Base-by-base conservation (phyloP, 2,329 filamentous ascomycete genomes). In the Bipolaris cookei region DNA sequence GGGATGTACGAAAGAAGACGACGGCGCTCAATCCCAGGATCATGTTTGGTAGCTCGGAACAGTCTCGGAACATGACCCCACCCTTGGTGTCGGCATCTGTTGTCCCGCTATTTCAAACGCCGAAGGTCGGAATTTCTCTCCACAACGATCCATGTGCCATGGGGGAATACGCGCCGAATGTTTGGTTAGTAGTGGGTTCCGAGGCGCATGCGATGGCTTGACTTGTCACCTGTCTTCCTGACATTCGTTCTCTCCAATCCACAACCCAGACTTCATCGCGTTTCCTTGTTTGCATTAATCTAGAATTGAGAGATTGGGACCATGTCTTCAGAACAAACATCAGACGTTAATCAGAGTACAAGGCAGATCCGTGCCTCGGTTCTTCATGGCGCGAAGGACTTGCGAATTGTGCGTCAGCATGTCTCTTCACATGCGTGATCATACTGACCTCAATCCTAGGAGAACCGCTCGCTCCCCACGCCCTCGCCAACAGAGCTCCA, bases 361-460 rank as follows among this genome's bases (percentile, higher is more conserved):
- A 72, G 47, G 63, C 73, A 76, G 70, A 80, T 79, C 69, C 79
- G 72, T 72, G 78, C 72, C 46, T 86, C 76, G n/a, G 84, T 88
- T 53, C 80, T 88, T 8, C 84, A 88, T 65, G 85, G 84, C 50
- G 81, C 84, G 25, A 86, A 85, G 74, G 85, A 88, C 65, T 77
- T 88, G 51, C 79, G 83, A 64, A 78, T 87, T 48, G 85, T 86
- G 78, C 63, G 79, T 62, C 5, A 16, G 16, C 3, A 44, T n/a
- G 39, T 0, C n/a, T 34, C 25, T 39, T 44, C 18, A 5, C 18
- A 3, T 21, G 39, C 18, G n/a, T 28, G 20, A 35, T 13, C 20
- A 34, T 44, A 30, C 42, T 32, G 38, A 44, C 23, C 13, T 35
- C 14, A 23, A 48, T 54, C 23, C n/a, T 65, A 87, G 85, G 85